These are phyloP conservation scores for Sporobolomyces roseus DNA, from an alignment of 768 basidiomycete genomes.

Conservation along the genomic window DNA sequence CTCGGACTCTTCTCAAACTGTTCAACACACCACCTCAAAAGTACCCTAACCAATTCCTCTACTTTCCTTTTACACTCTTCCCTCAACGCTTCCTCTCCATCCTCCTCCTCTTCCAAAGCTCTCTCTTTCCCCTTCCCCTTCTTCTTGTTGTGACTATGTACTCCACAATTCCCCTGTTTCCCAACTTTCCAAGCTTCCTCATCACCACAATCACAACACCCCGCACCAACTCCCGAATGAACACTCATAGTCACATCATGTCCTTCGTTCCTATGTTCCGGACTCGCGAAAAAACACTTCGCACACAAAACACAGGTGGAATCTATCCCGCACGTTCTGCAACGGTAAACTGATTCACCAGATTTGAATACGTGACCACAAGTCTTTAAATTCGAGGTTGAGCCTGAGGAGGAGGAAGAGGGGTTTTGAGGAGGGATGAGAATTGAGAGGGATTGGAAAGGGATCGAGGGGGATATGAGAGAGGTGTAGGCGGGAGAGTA, in stretches of 20 bases:
- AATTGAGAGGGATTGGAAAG: too few species aligned
- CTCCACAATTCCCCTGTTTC: constrained; percentile 71
- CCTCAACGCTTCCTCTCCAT: neutral
- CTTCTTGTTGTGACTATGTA: constrained; percentile 51
- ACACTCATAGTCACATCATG: constrained; percentile 94
- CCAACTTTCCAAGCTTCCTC: constrained; percentile 74
- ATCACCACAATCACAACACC: constrained; percentile 94
- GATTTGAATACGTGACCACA: constrained; percentile 84
- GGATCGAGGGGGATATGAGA: too few species aligned
- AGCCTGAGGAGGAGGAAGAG: neutral
- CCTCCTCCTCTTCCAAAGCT: neutral
- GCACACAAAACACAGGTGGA: constrained; percentile 86
- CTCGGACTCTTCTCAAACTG: constrained; percentile 26
- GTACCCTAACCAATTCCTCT: constrained; percentile 2
- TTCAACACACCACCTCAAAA: constrained; percentile 31
- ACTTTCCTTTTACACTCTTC: neutral
- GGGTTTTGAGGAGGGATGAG: neutral
- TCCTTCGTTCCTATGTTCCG: constrained; percentile 60
- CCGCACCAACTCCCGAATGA: constrained; percentile 64
- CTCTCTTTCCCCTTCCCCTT: constrained; percentile 14
- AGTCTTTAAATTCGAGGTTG: constrained; percentile 6
- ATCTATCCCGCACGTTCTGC: constrained; percentile 89
- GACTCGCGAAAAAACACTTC: constrained; percentile 79
- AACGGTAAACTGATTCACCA: constrained; percentile 87
- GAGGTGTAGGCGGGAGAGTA: too few species aligned